Percentiles rank a stretch among this genome's conserved stretches.
These are phyloP conservation scores for Penicillium crystallinum DNA, from an alignment of 495 filamentous ascomycete genomes.

Conservation along the genomic window DNA sequence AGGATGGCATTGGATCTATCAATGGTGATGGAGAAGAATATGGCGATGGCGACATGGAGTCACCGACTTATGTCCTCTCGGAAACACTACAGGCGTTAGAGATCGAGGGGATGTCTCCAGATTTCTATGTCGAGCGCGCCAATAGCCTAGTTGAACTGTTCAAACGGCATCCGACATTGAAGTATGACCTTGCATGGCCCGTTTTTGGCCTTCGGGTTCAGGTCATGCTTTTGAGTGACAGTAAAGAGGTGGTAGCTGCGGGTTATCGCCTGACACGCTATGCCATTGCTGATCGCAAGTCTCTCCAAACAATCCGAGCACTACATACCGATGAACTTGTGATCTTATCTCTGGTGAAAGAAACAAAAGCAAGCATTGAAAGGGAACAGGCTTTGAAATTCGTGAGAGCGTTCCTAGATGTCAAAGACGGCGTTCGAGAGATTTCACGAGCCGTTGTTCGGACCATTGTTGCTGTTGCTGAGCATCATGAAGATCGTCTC, in stretches of 20 bases:
- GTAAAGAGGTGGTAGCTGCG: conserved; percentile 89
- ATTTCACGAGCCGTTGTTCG: conserved; percentile 81
- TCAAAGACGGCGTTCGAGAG: conserved; percentile 86
- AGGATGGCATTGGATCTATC: conserved; percentile 23
- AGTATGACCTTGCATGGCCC: conserved; percentile 93
- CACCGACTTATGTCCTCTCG: conserved; percentile 81
- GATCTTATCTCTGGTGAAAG: conserved; percentile 85
- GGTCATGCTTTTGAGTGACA: conserved; percentile 90
- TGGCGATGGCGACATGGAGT: conserved; percentile 68
- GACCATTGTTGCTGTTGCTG: conserved; percentile 83
- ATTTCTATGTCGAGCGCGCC: conserved; percentile 89
- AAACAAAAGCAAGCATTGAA: conserved; percentile 92
- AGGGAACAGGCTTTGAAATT: conserved; percentile 97
- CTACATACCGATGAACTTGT: conserved; percentile 90
- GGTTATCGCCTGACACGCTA: conserved; percentile 91
- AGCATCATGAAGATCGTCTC: conserved; percentile 81
- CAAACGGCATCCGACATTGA: conserved; percentile 85
- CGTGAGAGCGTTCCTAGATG: conserved; percentile 89
- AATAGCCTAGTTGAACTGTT: conserved; percentile 91
- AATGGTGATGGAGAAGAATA: conserved; percentile 41
- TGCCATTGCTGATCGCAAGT: conserved; percentile 86
- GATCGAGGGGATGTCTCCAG: conserved; percentile 75
- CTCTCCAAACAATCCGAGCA: conserved; percentile 78
- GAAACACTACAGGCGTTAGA: conserved; percentile 87
- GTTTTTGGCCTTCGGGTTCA: conserved; percentile 91